A percentile compares a stretch with the other conserved stretches of the same genome.
phyloP scores from a whole-genome alignment of 1,284 basidiomycete genomes.

The Fistulina hepatica region DNA sequence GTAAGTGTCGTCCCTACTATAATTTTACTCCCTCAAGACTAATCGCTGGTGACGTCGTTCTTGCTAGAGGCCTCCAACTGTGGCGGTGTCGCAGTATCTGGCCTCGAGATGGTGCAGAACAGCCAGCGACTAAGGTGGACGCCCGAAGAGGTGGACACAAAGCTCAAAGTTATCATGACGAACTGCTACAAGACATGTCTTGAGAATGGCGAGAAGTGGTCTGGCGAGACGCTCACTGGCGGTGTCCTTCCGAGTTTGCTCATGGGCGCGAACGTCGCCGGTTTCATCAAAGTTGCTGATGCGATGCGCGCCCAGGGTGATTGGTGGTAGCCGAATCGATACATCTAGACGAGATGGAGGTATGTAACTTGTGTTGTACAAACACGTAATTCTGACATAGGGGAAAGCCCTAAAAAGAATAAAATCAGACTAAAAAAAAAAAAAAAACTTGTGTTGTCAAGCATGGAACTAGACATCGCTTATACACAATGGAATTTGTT shows the following conservation, averaged over 20 bases:
- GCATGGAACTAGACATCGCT: too few species aligned
- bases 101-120: constrained; percentile 79
- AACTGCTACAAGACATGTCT: constrained; percentile 57
- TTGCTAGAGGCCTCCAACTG: constrained; percentile 51
- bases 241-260: constrained; percentile 52
- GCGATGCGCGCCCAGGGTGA: constrained; percentile 66
- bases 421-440: too few species aligned
- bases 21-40: not conserved
- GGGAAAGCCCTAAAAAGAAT: too few species aligned
- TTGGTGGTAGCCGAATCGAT: constrained; percentile 48
- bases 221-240: constrained; percentile 31
- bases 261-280: constrained; percentile 67
- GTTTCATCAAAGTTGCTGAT: constrained; percentile 59
- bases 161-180: constrained; percentile 70
- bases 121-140: constrained; percentile 59
- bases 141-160: constrained; percentile 57
- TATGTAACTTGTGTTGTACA: too few species aligned
- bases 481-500: too few species aligned
- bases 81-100: constrained; percentile 62
- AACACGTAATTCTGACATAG: too few species aligned
- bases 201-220: constrained; percentile 50
- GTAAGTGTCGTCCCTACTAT: constrained; percentile 27
- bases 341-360: too few species aligned
- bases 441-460: too few species aligned
- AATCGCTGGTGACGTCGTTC: not conserved